Base-by-base conservation (phyloP, 2,329 filamentous ascomycete genomes). In the Penicillium frequentans region DNA sequence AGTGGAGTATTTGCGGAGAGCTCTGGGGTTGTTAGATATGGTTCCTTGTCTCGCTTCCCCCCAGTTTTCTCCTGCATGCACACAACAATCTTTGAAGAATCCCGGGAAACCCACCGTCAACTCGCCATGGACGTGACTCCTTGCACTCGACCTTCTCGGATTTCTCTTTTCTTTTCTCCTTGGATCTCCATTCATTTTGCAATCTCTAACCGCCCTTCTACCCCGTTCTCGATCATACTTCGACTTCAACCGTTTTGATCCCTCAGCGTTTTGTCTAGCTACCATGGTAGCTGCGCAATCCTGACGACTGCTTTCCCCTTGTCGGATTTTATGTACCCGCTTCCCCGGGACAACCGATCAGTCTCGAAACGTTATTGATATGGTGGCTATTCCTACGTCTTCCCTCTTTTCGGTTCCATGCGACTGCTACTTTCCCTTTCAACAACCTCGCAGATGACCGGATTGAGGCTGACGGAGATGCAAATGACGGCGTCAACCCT, bases 141-240 rank as follows among this genome's bases (percentile, higher is more conserved):
- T 66, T 66, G 65, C 68, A 65, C 50, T 63, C 61, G 63, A 68
- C 65, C 62, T 61, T 70, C 60, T 69, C 66, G 67, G 69, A 71
- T 64, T 66, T 67, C 64, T 68, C 58, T 67, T 64, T 67, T 60
- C 39, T 39, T 46, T 64, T 70, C 64, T 62, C 65, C 67, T 68
- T 67, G 70, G 68, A 69, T 68, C 67, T 56, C 68, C 66, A 67
- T 71, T 68, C 68, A 66, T 66, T 66, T 61, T 73, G 68, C 70
- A 71, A 65, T 68, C 67, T 72, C 62, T 66, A 62, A 56, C 64
- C 70, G 71, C 70, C 70, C 63, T 68, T 64, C 51, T 65, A 71
- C 62, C 68, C 67, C 59, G 64, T 67, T 69, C 61, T 70, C 68
- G 70, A 72, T 71, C 66, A 61, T 64, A 58, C 64, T 66, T 68